Conservation (phyloP, 345 rosid species). For the Mallotus nudiflorus region DNA sequence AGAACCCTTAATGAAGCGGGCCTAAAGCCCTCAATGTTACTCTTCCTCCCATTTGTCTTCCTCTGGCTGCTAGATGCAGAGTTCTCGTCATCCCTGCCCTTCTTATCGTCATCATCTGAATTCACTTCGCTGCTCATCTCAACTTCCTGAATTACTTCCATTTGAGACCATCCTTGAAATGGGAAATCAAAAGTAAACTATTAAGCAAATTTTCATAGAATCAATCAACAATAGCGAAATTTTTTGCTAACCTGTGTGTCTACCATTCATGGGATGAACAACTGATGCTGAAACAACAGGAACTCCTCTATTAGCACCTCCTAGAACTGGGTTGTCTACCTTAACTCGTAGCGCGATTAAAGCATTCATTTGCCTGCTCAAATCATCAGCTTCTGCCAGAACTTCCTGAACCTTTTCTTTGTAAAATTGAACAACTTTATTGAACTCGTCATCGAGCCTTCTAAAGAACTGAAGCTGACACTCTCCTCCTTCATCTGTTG, state of each 20-base stretch:
- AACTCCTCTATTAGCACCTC: constrained; percentile 16
- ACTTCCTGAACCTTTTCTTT: constrained; percentile 49
- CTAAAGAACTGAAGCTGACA: constrained; percentile 53
- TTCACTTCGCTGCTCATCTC: constrained; percentile 26
- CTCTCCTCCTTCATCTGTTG: constrained; percentile 59
- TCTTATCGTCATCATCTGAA: constrained; percentile 16
- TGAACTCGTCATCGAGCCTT: constrained; percentile 64
- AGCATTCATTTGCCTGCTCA: constrained; percentile 74
- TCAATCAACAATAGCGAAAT: too few relatives aligned
- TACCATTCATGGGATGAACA: constrained; percentile 30
- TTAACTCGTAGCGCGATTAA: constrained; percentile 71
- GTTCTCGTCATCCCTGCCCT: not conserved
- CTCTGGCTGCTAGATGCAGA: constrained; percentile 7
- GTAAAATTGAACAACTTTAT: constrained; percentile 58
- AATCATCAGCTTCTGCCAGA: constrained; percentile 61
- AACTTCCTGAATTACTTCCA: constrained; percentile 40
- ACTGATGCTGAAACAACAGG: constrained; percentile 17
- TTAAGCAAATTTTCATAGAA: not conserved
- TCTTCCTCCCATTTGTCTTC: not conserved
- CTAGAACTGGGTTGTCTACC: constrained; percentile 49
- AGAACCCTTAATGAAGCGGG: constrained; percentile 42
- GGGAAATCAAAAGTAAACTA: not conserved
- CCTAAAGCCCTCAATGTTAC: constrained; percentile 13
- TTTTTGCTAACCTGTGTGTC: constrained; percentile 24
- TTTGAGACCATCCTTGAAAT: constrained; percentile 19